Evolutionary conservation across 192 early-diverging fungal species (phyloP).

Genomic region (Geosiphon pyriformis): DNA sequence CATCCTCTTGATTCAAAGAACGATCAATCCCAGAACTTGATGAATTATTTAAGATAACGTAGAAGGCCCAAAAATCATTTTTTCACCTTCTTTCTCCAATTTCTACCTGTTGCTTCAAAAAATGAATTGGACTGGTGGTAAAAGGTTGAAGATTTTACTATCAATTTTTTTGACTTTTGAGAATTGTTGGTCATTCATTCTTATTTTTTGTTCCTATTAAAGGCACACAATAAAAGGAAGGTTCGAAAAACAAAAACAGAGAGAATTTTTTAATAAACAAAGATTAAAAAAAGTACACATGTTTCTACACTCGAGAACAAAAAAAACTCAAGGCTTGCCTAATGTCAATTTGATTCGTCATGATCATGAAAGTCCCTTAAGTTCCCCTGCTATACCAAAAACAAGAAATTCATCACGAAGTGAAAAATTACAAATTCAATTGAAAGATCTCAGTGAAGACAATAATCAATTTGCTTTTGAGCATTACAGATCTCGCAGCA

Average conservation of each 20-base stretch:
- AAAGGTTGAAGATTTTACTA: too few species aligned
- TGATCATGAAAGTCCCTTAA: neutral
- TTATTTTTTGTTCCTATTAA: too few species aligned
- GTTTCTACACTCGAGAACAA: neutral
- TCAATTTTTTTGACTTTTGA: too few species aligned
- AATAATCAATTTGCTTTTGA: neutral
- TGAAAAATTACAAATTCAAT: neutral
- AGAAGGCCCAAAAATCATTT: too few species aligned
- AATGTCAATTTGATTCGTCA: constrained; percentile 5
- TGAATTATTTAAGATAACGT: too few species aligned
- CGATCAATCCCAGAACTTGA: too few species aligned
- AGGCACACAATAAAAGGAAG: constrained; percentile 14
- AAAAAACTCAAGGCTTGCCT: neutral
- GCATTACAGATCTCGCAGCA: neutral
- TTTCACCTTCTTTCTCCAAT: too few species aligned
- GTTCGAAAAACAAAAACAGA: constrained; percentile 11
- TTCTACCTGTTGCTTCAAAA: too few species aligned
- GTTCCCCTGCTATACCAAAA: too few species aligned
- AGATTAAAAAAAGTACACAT: constrained; percentile 3
- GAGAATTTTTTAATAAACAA: constrained; percentile 17
- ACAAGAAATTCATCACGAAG: too few species aligned
- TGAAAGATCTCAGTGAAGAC: neutral
- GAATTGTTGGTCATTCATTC: too few species aligned
- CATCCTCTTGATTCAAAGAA: too few species aligned
- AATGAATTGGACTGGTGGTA: constrained; percentile 20